phyloP scores from a whole-genome alignment of 768 basidiomycete species.

The Mycena polygramma region DNA sequence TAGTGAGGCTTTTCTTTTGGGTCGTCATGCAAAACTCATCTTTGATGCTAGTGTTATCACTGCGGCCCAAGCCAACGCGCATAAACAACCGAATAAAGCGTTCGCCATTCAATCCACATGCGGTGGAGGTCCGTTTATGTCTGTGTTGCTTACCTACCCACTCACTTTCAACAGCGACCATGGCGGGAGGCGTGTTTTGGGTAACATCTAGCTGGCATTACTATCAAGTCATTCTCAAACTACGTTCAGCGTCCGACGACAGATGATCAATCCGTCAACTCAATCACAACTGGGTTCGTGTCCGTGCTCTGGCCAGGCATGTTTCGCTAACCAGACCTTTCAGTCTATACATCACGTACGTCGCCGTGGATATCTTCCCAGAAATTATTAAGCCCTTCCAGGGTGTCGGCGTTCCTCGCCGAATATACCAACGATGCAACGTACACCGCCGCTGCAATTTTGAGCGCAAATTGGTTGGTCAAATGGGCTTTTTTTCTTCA shows the following conservation, averaged over 20 bases:
- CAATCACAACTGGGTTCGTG: slow-evolving; percentile 64
- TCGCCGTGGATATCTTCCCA: neutral
- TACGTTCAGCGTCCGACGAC: slow-evolving; percentile 54
- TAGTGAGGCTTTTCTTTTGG: slow-evolving; percentile 51
- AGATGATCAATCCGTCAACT: slow-evolving; percentile 60
- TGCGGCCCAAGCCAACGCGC: slow-evolving; percentile 51
- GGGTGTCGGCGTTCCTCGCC: slow-evolving; percentile 64
- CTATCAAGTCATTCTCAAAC: too few species aligned
- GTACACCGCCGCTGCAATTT: slow-evolving; percentile 61
- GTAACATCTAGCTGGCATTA: too few species aligned
- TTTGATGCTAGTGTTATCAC: slow-evolving; percentile 55
- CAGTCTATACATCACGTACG: slow-evolving; percentile 58
- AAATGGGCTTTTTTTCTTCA: neutral
- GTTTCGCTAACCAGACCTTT: neutral
- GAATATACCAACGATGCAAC: slow-evolving; percentile 58
- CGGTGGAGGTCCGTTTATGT: slow-evolving; percentile 52
- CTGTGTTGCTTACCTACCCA: neutral
- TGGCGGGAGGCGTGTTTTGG: slow-evolving; percentile 72
- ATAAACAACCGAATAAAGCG: slow-evolving; percentile 54
- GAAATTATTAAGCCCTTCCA: slow-evolving; percentile 35
- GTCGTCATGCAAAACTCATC: neutral
- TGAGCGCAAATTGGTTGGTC: slow-evolving; percentile 55
- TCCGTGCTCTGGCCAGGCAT: neutral
- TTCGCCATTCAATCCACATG: slow-evolving; percentile 59
- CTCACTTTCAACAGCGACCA: slow-evolving; percentile 50